These are phyloP conservation scores for Lyophyllum atratum DNA, from an alignment of 768 basidiomycete species.

Conservation along the genomic window DNA sequence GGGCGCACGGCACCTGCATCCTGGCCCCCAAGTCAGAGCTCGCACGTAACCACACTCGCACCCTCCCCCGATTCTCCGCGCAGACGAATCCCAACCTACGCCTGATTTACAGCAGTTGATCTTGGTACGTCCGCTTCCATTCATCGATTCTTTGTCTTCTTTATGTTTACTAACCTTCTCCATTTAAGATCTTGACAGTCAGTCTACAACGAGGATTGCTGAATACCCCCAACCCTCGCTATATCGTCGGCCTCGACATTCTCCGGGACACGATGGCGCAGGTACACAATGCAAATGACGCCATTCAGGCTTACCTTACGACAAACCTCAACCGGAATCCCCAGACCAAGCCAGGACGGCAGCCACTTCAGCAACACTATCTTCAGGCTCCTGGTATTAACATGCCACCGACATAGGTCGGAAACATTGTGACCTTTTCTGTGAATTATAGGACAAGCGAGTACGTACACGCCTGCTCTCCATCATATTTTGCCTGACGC, in stretches of 20 bases:
- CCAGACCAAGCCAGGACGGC: conserved; percentile 18
- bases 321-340: conserved; percentile 17
- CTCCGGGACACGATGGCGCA: conserved; percentile 43
- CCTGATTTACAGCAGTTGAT: conserved; percentile 47
- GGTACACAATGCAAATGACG: conserved; percentile 16
- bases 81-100: conserved; percentile 24
- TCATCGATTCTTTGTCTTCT: not conserved
- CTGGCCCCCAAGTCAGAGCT: too few species aligned
- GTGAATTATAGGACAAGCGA: conserved; percentile 79
- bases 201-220: conserved; percentile 44
- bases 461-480: conserved; percentile 36
- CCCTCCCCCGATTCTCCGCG: too few species aligned
- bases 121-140: conserved; percentile 32
- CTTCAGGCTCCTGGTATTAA: conserved; percentile 2
- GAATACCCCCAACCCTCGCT: conserved; percentile 40
- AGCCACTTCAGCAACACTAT: conserved; percentile 12
- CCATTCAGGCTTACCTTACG: conserved; percentile 10
- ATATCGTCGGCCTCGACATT: conserved; percentile 36
- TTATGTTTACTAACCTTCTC: not conserved
- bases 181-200: conserved; percentile 44
- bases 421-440: conserved; percentile 85
- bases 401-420: conserved; percentile 49
- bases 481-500: conserved; percentile 12
- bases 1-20: too few species aligned
- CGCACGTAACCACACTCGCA: too few species aligned